A percentile compares a stretch with the other conserved stretches of the same genome.
Conservation (phyloP, 169 alveolate genomes). For the Plasmodium knowlesi region DNA sequence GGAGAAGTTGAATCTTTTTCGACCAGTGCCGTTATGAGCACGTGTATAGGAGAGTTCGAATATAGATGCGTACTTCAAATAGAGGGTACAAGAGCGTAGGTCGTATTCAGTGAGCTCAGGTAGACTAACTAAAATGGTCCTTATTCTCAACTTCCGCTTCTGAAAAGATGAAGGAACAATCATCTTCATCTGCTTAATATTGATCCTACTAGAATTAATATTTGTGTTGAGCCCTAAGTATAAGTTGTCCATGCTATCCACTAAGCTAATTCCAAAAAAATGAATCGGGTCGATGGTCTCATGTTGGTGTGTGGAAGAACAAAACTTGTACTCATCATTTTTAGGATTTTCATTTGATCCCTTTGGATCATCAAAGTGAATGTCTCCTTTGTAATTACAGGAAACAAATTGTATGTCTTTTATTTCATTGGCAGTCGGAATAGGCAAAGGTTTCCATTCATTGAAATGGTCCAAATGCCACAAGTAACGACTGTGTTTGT, state of each 20-base stretch:
- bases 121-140: conserved; percentile 23
- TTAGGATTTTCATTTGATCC: neutral
- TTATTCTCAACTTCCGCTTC: conserved; percentile 3
- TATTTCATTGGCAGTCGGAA: conserved; percentile 46
- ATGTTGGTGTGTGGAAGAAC: neutral
- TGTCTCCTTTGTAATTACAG: conserved; percentile 43
- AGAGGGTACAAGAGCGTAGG: neutral
- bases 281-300: conserved; percentile 20
- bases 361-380: conserved; percentile 7
- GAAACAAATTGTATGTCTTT: conserved; percentile 36
- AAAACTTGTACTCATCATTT: neutral
- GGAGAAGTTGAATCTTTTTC: neutral
- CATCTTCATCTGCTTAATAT: conserved; percentile 27
- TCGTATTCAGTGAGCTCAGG: conserved; percentile 37
- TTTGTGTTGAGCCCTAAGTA: conserved; percentile 23
- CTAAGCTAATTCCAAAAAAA: conserved; percentile 25
- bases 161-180: neutral
- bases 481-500: conserved; percentile 16
- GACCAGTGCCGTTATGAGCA: neutral
- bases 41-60: conserved; percentile 18
- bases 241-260: conserved; percentile 21
- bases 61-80: conserved; percentile 22
- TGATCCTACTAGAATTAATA: neutral
- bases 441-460: conserved; percentile 20
- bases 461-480: conserved; percentile 46